These are phyloP conservation scores for Pleodorina starrii DNA, from an alignment of 139 green algal species.

Conservation along the genomic window DNA sequence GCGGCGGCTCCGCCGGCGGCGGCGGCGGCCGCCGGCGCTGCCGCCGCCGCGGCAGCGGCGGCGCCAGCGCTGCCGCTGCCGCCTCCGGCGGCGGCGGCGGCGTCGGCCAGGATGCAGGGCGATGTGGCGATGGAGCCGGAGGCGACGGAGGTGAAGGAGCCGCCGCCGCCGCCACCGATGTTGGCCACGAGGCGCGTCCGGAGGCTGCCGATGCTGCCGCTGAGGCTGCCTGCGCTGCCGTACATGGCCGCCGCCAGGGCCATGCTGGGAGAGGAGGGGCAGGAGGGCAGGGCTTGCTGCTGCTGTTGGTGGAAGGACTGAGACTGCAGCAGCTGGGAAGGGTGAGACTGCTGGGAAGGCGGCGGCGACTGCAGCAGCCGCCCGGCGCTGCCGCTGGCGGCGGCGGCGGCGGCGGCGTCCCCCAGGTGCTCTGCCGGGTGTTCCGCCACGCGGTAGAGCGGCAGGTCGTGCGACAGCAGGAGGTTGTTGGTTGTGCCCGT, in stretches of 20 bases:
- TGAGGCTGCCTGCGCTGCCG: not conserved
- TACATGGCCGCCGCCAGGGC: not conserved
- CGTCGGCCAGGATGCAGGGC: not conserved
- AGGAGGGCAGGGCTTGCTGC: not conserved
- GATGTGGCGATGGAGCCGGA: not conserved
- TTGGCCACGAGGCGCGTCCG: not conserved
- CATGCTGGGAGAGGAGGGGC: not conserved
- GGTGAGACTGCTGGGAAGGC: not conserved
- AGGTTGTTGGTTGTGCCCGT: not conserved
- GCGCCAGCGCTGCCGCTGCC: not conserved
- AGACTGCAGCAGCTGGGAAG: not conserved
- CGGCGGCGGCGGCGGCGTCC: not conserved
- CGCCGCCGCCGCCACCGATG: not conserved
- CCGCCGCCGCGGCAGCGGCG: not conserved
- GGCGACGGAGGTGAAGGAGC: no score
- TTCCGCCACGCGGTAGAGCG: conserved; percentile 33
- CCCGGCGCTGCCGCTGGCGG: not conserved
- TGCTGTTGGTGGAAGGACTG: not conserved
- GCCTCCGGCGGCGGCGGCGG: no score
- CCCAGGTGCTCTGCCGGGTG: conserved; percentile 10
- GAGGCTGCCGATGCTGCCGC: not conserved
- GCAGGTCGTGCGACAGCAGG: not conserved
- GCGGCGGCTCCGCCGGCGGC: not conserved
- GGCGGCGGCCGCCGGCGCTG: not conserved
- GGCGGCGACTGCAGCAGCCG: not conserved